Conservation (phyloP, 2,329 filamentous ascomycete genomes). For the Curvularia hawaiiensis region DNA sequence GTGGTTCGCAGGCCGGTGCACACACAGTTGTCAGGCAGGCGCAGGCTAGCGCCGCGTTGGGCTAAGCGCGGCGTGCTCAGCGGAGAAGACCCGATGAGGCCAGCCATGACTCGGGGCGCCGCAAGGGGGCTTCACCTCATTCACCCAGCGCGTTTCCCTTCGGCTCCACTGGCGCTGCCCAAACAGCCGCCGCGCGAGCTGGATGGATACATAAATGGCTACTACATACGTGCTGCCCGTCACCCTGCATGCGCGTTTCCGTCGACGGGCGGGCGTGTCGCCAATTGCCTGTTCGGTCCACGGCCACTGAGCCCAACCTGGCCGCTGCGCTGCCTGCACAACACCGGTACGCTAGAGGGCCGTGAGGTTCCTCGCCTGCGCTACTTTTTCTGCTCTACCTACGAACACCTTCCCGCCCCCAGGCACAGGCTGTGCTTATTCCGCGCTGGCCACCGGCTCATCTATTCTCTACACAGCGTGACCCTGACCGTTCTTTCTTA, state of each 20-base stretch:
- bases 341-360: not conserved
- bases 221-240: not conserved
- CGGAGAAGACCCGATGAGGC: conserved; percentile 7
- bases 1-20: conserved; percentile 1
- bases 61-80: not conserved
- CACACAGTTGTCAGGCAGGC: conserved; percentile 13
- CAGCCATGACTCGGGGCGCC: conserved; percentile 8
- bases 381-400: not conserved
- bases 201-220: too few relatives aligned
- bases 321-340: not conserved
- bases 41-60: conserved; percentile 5
- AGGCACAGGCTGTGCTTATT: too few relatives aligned
- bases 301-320: not conserved
- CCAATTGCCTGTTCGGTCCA: not conserved
- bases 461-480: not conserved
- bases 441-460: not conserved
- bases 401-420: not conserved
- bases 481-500: not conserved
- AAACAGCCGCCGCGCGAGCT: not conserved
- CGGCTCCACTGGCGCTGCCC: conserved; percentile 1
- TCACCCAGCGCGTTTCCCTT: not conserved
- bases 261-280: not conserved
- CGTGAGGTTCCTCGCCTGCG: not conserved
- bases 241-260: not conserved
- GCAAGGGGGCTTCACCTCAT: not conserved